Conservation (phyloP, 192 early-diverging fungal genomes). For the Coemansia sp. region DNA sequence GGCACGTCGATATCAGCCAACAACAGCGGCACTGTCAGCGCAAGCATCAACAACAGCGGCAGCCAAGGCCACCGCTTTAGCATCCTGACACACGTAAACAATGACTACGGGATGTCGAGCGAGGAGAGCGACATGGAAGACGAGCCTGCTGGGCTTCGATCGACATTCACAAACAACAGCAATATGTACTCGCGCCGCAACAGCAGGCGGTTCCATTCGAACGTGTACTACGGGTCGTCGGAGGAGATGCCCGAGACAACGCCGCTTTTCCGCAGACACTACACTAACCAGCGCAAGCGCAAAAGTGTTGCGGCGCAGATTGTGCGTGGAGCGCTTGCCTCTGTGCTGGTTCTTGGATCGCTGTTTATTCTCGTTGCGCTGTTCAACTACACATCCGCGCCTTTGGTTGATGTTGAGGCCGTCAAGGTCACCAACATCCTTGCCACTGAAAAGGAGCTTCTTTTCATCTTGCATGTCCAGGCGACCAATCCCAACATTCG, state of each 20-base stretch:
- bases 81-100: constrained; percentile 47
- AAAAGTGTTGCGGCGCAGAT: constrained; percentile 21
- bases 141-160: constrained; percentile 50
- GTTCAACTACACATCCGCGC: constrained; percentile 53
- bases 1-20: constrained; percentile 3
- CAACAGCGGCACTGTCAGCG: constrained; percentile 9
- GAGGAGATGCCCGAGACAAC: constrained; percentile 53
- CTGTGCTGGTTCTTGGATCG: constrained; percentile 24
- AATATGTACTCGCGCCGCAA: constrained; percentile 49
- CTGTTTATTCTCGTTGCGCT: constrained; percentile 44
- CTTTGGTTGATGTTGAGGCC: constrained; percentile 52
- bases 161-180: constrained; percentile 30
- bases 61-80: constrained; percentile 44
- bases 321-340: constrained; percentile 20
- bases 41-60: constrained; percentile 25
- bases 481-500: constrained; percentile 61
- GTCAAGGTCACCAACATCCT: constrained; percentile 59
- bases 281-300: constrained; percentile 41
- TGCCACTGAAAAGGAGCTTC: constrained; percentile 67
- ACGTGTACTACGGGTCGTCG: constrained; percentile 49
- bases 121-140: constrained; percentile 50
- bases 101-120: constrained; percentile 48
- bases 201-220: constrained; percentile 44
- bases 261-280: constrained; percentile 50
- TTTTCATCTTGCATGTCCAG: constrained; percentile 64